Evolutionary conservation across 352 stramenopile genomes (phyloP), one percentile per base, ranked within the genome.

Genomic region (Globisporangium recalcitrans): DNA sequence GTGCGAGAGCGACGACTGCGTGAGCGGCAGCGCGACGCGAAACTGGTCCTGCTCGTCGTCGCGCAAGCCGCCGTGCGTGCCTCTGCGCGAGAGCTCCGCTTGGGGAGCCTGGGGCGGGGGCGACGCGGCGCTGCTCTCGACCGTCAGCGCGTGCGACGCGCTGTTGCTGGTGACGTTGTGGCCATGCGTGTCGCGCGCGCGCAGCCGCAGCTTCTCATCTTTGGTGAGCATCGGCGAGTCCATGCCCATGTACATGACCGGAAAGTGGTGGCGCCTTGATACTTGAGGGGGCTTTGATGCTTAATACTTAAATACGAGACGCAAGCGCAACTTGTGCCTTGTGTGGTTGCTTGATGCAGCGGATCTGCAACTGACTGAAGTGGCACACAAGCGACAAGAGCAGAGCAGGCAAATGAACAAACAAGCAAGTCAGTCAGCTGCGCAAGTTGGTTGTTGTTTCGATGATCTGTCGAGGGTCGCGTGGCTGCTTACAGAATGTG

Each of bases 171-270:
- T 52, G 58, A 13, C 32, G 52, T 11, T 19, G 36, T 7, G 16
- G 13, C 11, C 38, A 14, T 46, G 38, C 6, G 38, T 16, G 38
- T 46, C 38, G 16, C 16, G 38, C 38, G 38, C 31, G 51, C 31
- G 58, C 47, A 57, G 40, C 19, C 42, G 47, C 0, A 24, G 48
- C 49, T 52, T 52, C 4, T 66, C 49, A 48, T 46, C 62, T 26
- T 58, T 61, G 4, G 32, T 19, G 21, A 16, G 36, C n/a, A 21
- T 44, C 54, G 62, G 62, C 54, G 62, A 67, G 54, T 63, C 29
- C 49, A 69, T 69, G 58, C 58, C 52, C 27, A 49, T 62, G 58
- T 69, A 65, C 57, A 65, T 70, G 26, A 40, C 34, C 27, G 31
- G 38, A 40, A 29, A 16, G 19, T 4, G 29, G 19, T 40, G n/a